These are phyloP conservation scores for Pterocarpus macrocarpus DNA, from an alignment of 306 rosid genomes.

Conservation along the genomic window DNA sequence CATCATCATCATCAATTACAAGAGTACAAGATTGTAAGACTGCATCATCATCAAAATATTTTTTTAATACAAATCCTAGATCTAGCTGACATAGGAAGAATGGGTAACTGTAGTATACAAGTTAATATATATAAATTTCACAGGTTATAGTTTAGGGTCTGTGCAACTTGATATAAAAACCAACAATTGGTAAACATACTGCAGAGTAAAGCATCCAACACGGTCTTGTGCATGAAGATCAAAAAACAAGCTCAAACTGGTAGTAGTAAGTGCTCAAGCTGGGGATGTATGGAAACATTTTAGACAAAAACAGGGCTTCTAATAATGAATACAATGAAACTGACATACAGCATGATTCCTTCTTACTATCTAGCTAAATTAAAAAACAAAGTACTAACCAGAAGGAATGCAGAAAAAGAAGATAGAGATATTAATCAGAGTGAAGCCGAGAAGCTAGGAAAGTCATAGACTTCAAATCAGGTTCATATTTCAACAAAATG, in stretches of 20 bases:
- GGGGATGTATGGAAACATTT: background rate
- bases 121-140: background rate
- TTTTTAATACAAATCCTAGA: background rate
- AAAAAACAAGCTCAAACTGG: background rate
- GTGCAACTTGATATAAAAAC: background rate
- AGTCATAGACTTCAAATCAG: background rate
- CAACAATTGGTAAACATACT: background rate
- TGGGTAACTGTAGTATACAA: slow-evolving; percentile 1
- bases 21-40: background rate
- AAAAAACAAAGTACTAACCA: slow-evolving; percentile 2
- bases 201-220: background rate
- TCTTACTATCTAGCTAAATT: background rate
- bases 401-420: background rate
- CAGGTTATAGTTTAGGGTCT: background rate
- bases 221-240: background rate
- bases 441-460: slow-evolving; percentile 2
- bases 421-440: background rate
- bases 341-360: background rate
- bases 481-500: background rate
- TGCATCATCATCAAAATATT: background rate
- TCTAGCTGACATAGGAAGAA: background rate
- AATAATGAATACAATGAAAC: background rate
- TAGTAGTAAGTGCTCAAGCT: background rate
- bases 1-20: background rate
- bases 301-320: background rate